A percentile compares a stretch with the other conserved stretches of the same genome.
Conservation (phyloP, 2,329 filamentous ascomycete species). For the Penicillium sclerotigenum region DNA sequence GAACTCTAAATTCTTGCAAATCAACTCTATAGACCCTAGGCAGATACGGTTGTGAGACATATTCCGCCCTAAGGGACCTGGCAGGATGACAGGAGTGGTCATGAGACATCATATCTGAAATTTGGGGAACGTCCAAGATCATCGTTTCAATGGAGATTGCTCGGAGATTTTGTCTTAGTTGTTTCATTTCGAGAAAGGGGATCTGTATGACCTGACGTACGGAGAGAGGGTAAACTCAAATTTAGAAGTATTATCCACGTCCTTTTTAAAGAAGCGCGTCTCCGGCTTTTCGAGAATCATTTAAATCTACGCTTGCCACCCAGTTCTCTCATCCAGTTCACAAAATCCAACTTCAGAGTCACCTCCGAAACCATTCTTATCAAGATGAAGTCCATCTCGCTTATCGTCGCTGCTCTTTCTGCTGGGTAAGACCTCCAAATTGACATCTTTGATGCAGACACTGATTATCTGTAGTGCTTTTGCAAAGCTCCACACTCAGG, state of each 20-base stretch:
- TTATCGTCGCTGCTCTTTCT: background rate
- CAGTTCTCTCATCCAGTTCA: background rate
- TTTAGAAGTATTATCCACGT: background rate
- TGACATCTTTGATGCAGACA: background rate
- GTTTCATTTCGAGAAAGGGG: background rate
- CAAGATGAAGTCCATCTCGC: background rate
- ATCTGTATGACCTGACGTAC: background rate
- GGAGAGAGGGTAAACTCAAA: background rate
- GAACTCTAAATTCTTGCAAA: background rate
- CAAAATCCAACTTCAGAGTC: background rate
- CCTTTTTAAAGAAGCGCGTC: background rate
- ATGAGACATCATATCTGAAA: no score
- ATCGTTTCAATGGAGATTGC: background rate
- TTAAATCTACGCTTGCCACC: background rate
- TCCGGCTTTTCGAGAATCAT: background rate
- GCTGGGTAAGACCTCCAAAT: background rate
- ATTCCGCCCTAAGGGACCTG: background rate
- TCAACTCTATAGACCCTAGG: background rate
- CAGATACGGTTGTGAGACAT: background rate
- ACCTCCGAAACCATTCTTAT: background rate
- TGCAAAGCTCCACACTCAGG: background rate
- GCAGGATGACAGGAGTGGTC: background rate
- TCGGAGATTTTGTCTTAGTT: background rate
- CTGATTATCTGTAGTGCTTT: background rate
- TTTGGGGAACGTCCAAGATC: background rate